phyloP scores from a whole-genome alignment of 306 rosid genomes.

The Benincasa hispida region DNA sequence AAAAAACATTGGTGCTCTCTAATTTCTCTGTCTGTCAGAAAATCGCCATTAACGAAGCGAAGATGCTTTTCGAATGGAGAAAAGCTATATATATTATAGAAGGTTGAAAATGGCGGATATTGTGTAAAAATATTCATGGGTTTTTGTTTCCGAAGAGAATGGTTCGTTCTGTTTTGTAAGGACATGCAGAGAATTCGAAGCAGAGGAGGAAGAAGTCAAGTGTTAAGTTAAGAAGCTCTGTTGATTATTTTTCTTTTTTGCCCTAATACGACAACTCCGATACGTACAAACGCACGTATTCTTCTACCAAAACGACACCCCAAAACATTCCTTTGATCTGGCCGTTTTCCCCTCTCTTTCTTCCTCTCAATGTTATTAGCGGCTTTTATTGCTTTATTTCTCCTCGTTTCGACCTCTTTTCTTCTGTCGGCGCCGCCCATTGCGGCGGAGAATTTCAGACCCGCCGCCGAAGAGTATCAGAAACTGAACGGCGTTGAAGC shows the following conservation, averaged over 20 bases:
- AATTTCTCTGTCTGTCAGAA: background rate
- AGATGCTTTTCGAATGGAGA: background rate
- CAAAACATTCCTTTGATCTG: slow-evolving; percentile 36
- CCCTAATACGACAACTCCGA: slow-evolving; percentile 52
- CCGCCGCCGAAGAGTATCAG: slow-evolving; percentile 24
- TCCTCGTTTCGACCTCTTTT: background rate
- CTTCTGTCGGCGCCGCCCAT: background rate
- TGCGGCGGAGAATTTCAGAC: slow-evolving; percentile 26
- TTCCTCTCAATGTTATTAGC: slow-evolving; percentile 5
- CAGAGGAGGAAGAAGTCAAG: background rate
- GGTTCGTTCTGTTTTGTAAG: slow-evolving; percentile 6
- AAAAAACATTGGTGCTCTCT: background rate
- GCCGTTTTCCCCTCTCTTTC: background rate
- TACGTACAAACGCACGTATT: slow-evolving; percentile 31
- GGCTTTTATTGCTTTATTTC: slow-evolving; percentile 2
- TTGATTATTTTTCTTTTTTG: background rate
- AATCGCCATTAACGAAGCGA: background rate
- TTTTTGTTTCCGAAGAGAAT: background rate
- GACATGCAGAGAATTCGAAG: background rate
- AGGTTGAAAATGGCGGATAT: background rate
- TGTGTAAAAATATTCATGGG: background rate
- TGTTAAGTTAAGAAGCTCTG: background rate
- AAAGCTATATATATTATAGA: background rate
- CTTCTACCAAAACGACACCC: slow-evolving; percentile 24
- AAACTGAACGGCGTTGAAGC: slow-evolving; percentile 29